Conservation (phyloP, 768 basidiomycete species). For the Mycena sanguinolenta region DNA sequence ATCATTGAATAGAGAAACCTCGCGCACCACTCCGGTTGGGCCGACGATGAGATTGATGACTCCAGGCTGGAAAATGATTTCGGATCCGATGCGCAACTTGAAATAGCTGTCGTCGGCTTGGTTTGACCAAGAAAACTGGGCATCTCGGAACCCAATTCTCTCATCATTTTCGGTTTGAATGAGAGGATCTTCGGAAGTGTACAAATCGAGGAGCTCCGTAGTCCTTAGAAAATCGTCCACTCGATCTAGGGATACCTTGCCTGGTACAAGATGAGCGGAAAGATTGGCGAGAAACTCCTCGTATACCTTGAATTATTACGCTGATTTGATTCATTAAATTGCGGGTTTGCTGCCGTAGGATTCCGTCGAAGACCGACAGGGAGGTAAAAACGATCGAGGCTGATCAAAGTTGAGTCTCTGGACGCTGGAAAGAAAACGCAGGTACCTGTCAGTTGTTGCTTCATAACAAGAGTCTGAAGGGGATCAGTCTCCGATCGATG, state of each 20-base stretch:
- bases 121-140: conserved; percentile 56
- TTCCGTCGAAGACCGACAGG: conserved; percentile 27
- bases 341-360: conserved; percentile 53
- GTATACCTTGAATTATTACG: conserved; percentile 41
- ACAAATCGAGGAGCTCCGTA: conserved; percentile 51
- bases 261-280: conserved; percentile 37
- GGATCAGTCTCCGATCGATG: not conserved
- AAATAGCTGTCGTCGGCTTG: conserved; percentile 43
- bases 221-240: conserved; percentile 61
- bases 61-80: conserved; percentile 58
- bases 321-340: conserved; percentile 47
- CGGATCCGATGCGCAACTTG: conserved; percentile 53
- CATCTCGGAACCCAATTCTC: conserved; percentile 53
- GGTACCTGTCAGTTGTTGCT: conserved; percentile 34
- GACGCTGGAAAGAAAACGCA: not conserved
- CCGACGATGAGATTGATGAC: conserved; percentile 60
- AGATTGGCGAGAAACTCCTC: not conserved
- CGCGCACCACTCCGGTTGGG: conserved; percentile 49
- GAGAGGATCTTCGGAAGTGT: conserved; percentile 23
- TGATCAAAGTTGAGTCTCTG: conserved; percentile 4
- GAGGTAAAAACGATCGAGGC: conserved; percentile 45
- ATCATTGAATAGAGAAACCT: not conserved
- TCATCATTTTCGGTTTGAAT: conserved; percentile 11
- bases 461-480: conserved; percentile 25
- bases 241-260: conserved; percentile 65